Conservation (phyloP, 1,284 basidiomycete species). For the Crucibulum parvulum region DNA sequence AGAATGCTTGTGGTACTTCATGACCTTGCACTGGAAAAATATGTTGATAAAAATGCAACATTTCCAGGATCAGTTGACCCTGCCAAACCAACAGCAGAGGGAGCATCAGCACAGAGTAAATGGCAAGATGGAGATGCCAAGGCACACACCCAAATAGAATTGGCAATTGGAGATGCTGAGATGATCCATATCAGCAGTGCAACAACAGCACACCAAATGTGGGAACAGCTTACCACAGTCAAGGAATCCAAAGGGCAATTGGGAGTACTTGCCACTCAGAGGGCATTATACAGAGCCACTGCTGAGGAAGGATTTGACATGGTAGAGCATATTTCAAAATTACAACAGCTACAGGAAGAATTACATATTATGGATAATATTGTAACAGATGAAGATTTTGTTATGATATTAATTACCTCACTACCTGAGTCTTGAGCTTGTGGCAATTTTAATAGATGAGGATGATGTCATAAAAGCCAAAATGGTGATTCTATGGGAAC, state of each 20-base stretch:
- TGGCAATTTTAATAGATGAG: neutral
- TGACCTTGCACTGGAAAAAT: constrained; percentile 20
- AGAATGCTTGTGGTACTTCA: constrained; percentile 13
- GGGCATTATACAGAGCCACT: constrained; percentile 18
- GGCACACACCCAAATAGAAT: constrained; percentile 25
- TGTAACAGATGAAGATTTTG: constrained; percentile 37
- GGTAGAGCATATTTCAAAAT: constrained; percentile 22
- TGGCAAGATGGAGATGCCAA: constrained; percentile 29
- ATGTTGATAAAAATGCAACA: constrained; percentile 13
- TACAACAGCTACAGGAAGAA: constrained; percentile 26
- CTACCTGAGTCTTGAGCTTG: constrained; percentile 8
- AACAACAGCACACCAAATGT: constrained; percentile 27
- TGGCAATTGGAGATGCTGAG: constrained; percentile 29
- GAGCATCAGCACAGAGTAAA: constrained; percentile 5
- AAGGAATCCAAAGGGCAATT: constrained; percentile 30
- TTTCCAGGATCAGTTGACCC: constrained; percentile 6
- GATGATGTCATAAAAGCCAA: neutral
- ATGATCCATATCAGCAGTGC: constrained; percentile 32
- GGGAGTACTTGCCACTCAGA: constrained; percentile 22
- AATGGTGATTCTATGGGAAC: neutral
- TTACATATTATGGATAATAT: constrained; percentile 21
- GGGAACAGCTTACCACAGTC: constrained; percentile 28
- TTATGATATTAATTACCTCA: constrained; percentile 38
- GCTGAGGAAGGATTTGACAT: constrained; percentile 27
- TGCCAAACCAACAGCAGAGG: constrained; percentile 3